Conservation (phyloP, 768 basidiomycete genomes). For the Termitomyces sp. region DNA sequence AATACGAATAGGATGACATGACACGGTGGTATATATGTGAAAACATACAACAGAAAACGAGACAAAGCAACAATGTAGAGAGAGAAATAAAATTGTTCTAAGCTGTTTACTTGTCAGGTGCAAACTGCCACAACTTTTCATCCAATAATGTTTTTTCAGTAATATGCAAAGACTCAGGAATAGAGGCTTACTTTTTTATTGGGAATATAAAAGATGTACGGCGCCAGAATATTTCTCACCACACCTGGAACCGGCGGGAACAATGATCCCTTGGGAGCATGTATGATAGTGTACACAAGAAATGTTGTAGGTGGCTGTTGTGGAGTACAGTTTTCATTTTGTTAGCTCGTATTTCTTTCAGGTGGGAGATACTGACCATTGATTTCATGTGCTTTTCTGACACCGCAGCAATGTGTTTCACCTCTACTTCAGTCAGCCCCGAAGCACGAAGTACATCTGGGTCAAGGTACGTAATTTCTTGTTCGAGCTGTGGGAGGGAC, state of each 20-base stretch:
- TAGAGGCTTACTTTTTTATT: slow-evolving; percentile 12
- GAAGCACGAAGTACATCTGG: slow-evolving; percentile 14
- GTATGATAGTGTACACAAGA: slow-evolving; percentile 14
- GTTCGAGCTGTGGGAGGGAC: slow-evolving; percentile 5
- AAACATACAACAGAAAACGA: neutral
- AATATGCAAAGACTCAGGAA: neutral
- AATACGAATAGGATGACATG: neutral
- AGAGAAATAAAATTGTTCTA: neutral
- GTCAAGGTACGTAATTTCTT: slow-evolving; percentile 17
- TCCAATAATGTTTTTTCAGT: neutral
- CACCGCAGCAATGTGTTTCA: slow-evolving; percentile 12
- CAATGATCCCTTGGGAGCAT: slow-evolving; percentile 11
- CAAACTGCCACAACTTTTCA: slow-evolving; percentile 6
- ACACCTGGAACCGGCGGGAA: slow-evolving; percentile 15
- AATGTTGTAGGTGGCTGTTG: slow-evolving; percentile 11
- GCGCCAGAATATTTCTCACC: slow-evolving; percentile 13
- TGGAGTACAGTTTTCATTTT: neutral
- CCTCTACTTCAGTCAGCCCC: slow-evolving; percentile 14
- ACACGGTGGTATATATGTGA: neutral
- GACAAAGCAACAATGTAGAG: neutral
- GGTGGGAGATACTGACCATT: slow-evolving; percentile 8
- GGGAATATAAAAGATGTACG: slow-evolving; percentile 13
- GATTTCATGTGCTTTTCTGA: slow-evolving; percentile 17
- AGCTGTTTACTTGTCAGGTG: neutral
- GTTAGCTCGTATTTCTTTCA: neutral